Evolutionary conservation across 768 basidiomycete genomes (phyloP), one percentile per base, ranked within the genome.

Genomic region (Leccinum incarnatum): DNA sequence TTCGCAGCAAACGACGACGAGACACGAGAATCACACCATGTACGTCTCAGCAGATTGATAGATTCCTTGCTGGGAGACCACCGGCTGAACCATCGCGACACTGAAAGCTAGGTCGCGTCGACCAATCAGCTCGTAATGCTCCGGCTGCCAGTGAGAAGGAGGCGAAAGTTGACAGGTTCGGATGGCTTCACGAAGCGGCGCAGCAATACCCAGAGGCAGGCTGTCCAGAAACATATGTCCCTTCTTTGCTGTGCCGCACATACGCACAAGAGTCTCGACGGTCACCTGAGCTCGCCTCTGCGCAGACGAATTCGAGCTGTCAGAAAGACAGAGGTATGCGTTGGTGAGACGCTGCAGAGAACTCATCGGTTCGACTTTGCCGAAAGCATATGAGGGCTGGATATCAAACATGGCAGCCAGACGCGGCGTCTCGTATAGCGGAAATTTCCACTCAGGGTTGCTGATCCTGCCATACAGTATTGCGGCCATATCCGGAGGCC

Each of bases 141-240:
- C 73, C 27, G 73, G 63, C 0, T 86, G 80, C 93, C 93, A 95
- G 61, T 86, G 80, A 4, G 80, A 78, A 1, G 88, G 85, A 3
- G 95, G 91, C 0, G 85, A 81, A 6, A 89, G 73, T 68, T 96
- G 94, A 60, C 92, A 93, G 9, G 88, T 86, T 60, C 93, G 76
- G n/a, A 89, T 78, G 1, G 90, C 91, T 70, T 98, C 97, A 54
- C 88, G 77, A 5, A 98, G 74, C 2, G 96, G 95, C 0, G 87
- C 81, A 2, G 87, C 82, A 29, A 91, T 77, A 1, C 91, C 90
- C 11, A 91, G 69, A 1, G 91, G 86, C 17, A 94, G 70, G 19
- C 75, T 73, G 55, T 82, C 77, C 45, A 91, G 65, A 52, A 85
- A 78, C 12, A 79, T 76, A 6, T 74, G 68, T 3, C 80, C 81